Conservation (phyloP, 768 basidiomycete species). For the Ramaria sp. region DNA sequence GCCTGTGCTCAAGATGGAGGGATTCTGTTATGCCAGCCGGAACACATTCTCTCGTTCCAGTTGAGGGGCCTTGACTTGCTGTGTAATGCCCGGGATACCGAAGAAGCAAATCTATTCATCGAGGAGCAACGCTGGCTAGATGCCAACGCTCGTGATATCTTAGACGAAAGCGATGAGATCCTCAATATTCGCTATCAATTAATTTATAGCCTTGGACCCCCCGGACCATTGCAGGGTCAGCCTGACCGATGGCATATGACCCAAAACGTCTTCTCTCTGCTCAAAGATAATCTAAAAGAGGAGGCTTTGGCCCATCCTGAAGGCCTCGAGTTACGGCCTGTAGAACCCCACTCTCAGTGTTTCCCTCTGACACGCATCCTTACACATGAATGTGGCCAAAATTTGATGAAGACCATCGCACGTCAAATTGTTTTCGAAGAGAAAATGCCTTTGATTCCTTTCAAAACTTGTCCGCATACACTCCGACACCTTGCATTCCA, state of each 20-base stretch:
- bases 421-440: constrained; percentile 15
- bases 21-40: constrained; percentile 39
- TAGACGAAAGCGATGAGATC: constrained; percentile 38
- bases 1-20: constrained; percentile 30
- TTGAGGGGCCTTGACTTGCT: constrained; percentile 33
- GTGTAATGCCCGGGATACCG: constrained; percentile 11
- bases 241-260: constrained; percentile 33
- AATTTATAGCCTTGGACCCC: constrained; percentile 33
- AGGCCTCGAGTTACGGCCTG: background rate
- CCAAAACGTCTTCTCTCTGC: constrained; percentile 28
- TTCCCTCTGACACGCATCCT: constrained; percentile 7
- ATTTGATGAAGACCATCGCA: constrained; percentile 3
- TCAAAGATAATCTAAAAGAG: constrained; percentile 11
- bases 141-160: constrained; percentile 25
- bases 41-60: constrained; percentile 41
- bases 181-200: constrained; percentile 37
- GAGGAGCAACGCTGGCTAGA: constrained; percentile 14
- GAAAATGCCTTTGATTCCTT: constrained; percentile 13
- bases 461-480: constrained; percentile 13
- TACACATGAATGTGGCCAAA: background rate
- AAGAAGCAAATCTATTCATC: background rate
- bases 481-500: constrained; percentile 13
- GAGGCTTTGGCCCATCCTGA: too few relatives aligned
- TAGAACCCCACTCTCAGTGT: background rate
- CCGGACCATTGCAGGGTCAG: constrained; percentile 26